Conservation (phyloP, 208 protist species). For the Leishmania guyanensis region DNA sequence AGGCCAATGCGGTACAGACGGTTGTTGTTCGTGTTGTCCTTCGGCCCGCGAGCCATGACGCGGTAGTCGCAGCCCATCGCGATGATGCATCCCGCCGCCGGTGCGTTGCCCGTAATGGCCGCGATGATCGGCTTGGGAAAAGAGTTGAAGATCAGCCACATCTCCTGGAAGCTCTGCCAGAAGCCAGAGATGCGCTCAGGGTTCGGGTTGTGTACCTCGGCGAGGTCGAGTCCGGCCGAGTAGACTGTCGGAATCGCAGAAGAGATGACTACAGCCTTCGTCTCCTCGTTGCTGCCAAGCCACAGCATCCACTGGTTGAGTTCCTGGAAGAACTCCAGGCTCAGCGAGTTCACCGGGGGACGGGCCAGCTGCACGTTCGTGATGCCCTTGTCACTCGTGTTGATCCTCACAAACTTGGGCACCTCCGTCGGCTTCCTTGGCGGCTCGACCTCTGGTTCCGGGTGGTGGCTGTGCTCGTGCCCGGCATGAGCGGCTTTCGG, state of each 20-base stretch:
- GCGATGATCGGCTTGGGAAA: constrained; percentile 84
- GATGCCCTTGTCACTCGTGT: constrained; percentile 64
- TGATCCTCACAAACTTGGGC: constrained; percentile 72
- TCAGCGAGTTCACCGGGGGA: constrained; percentile 73
- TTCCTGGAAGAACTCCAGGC: constrained; percentile 75
- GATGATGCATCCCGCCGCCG: constrained; percentile 78
- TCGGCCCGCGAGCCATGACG: constrained; percentile 69
- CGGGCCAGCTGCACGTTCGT: constrained; percentile 57
- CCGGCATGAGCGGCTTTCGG: background rate
- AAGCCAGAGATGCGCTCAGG: constrained; percentile 61
- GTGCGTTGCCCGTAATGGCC: constrained; percentile 75
- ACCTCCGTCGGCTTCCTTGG: constrained; percentile 69
- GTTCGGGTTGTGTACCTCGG: constrained; percentile 73
- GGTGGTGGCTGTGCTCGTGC: constrained; percentile 12
- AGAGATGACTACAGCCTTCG: constrained; percentile 67
- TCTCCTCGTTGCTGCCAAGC: constrained; percentile 78
- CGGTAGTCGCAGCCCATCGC: constrained; percentile 82
- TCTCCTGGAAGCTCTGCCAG: constrained; percentile 80
- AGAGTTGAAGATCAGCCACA: constrained; percentile 81
- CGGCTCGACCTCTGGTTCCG: constrained; percentile 49
- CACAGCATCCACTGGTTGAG: constrained; percentile 86
- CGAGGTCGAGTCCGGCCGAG: constrained; percentile 76
- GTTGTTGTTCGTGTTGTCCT: constrained; percentile 36
- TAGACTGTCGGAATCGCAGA: constrained; percentile 80
- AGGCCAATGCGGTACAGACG: constrained; percentile 80